These are phyloP conservation scores for Starmerella tilneyi DNA, from an alignment of 805 yeast genomes.

Conservation along the genomic window DNA sequence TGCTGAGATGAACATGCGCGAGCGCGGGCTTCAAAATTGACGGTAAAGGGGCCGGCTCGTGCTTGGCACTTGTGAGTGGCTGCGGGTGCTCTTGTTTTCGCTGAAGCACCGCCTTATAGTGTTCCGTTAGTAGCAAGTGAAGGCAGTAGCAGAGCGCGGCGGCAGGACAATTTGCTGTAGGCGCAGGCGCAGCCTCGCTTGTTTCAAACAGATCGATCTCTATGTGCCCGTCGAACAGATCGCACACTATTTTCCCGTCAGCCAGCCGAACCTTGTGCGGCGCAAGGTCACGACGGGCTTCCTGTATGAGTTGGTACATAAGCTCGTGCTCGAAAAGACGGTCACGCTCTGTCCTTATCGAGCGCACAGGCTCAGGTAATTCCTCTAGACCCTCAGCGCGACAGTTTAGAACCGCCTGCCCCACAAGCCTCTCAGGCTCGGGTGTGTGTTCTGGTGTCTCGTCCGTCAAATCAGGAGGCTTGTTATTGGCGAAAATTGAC, in stretches of 20 bases:
- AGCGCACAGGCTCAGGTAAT: slow-evolving; percentile 28
- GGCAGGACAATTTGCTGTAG: slow-evolving; percentile 35
- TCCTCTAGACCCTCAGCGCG: background rate
- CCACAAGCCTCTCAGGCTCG: slow-evolving; percentile 6
- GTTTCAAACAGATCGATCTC: slow-evolving; percentile 58
- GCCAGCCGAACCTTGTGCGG: slow-evolving; percentile 62
- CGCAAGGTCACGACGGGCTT: slow-evolving; percentile 51
- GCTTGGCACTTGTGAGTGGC: slow-evolving; percentile 17
- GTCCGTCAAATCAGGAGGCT: background rate
- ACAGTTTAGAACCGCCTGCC: slow-evolving; percentile 5
- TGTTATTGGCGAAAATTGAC: slow-evolving; percentile 34
- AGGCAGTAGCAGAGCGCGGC: slow-evolving; percentile 44
- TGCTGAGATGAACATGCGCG: slow-evolving; percentile 28
- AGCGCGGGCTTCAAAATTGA: slow-evolving; percentile 29
- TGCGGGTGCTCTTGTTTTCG: slow-evolving; percentile 29
- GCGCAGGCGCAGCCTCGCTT: slow-evolving; percentile 23
- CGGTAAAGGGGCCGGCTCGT: slow-evolving; percentile 9
- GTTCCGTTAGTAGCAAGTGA: slow-evolving; percentile 52
- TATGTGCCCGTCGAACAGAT: slow-evolving; percentile 52
- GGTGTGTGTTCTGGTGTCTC: slow-evolving; percentile 9
- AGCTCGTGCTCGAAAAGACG: slow-evolving; percentile 82
- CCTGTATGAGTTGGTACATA: slow-evolving; percentile 65
- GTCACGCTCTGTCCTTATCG: slow-evolving; percentile 55
- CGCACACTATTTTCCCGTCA: slow-evolving; percentile 49
- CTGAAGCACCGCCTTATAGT: slow-evolving; percentile 41